A percentile compares a stretch with the other conserved stretches of the same genome.
Conservation (phyloP, 2,329 filamentous ascomycete genomes). For the Epichloe bromicola region DNA sequence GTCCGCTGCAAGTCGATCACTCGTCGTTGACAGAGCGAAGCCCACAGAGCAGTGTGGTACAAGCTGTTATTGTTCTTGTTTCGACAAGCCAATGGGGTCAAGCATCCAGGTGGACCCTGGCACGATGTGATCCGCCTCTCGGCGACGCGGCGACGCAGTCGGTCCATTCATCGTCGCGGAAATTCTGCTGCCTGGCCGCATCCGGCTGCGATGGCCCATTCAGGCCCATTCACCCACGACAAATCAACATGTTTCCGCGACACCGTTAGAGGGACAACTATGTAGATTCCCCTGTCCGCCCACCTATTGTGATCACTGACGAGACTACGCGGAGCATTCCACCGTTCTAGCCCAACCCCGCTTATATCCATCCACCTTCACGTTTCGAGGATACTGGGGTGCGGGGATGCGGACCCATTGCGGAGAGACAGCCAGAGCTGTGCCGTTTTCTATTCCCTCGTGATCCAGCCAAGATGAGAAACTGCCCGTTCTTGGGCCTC, state of each 20-base stretch:
- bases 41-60: background rate
- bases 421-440: background rate
- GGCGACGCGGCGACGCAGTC: background rate
- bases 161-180: slow-evolving; percentile 13
- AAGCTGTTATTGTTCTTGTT: background rate
- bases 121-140: slow-evolving; percentile 1
- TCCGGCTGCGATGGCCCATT: background rate
- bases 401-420: slow-evolving; percentile 3
- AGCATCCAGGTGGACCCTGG: background rate
- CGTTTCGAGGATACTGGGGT: background rate
- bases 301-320: background rate
- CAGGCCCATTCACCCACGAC: background rate
- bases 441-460: background rate
- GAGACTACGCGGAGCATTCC: background rate
- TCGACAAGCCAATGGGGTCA: background rate
- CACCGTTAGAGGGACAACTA: too few relatives aligned
- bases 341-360: background rate
- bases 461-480: background rate
- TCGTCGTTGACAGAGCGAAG: background rate
- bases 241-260: too few relatives aligned
- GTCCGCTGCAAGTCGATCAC: background rate
- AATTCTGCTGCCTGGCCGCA: slow-evolving; percentile 20
- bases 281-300: background rate
- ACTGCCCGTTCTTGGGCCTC: background rate
- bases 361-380: background rate